Percentiles rank a stretch among this genome's conserved stretches.
These are phyloP conservation scores for Pyrenophora graminea DNA, from an alignment of 2,329 filamentous ascomycete species.

Conservation along the genomic window DNA sequence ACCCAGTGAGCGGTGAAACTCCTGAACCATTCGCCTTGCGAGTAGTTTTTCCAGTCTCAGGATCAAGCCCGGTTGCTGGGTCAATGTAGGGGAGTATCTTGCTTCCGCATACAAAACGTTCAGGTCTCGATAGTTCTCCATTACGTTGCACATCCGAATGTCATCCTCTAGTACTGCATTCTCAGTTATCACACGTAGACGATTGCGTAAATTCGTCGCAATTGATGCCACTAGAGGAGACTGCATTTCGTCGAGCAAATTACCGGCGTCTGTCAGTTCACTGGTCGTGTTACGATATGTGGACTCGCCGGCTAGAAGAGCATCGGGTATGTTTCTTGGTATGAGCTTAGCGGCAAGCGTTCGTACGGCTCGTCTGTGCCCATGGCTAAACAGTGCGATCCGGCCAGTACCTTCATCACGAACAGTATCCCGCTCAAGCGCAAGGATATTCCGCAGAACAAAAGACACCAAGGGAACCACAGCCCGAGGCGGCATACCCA, in stretches of 20 bases:
- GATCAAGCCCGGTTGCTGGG: not conserved
- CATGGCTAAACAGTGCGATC: too few species aligned
- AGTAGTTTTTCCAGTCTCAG: not conserved
- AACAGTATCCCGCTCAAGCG: not conserved
- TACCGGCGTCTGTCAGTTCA: not conserved
- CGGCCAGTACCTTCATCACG: not conserved
- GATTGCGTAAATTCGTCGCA: not conserved
- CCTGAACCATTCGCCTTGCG: not conserved
- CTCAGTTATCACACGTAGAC: not conserved
- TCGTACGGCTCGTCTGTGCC: too few species aligned
- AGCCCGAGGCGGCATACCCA: not conserved
- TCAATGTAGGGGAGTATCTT: not conserved
- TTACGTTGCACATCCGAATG: not conserved
- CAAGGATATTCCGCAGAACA: not conserved
- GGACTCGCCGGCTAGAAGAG: not conserved
- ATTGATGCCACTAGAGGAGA: constrained; percentile 5
- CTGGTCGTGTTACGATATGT: not conserved
- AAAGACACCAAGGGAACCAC: not conserved
- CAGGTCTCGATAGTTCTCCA: not conserved
- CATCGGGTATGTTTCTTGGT: not conserved
- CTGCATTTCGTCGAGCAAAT: not conserved
- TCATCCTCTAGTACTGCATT: constrained; percentile 3
- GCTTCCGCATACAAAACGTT: not conserved
- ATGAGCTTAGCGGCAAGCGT: not conserved
- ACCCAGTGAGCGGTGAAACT: not conserved